phyloP scores from a whole-genome alignment of 176 grass and related monocot species.

The Paspalum notatum region DNA sequence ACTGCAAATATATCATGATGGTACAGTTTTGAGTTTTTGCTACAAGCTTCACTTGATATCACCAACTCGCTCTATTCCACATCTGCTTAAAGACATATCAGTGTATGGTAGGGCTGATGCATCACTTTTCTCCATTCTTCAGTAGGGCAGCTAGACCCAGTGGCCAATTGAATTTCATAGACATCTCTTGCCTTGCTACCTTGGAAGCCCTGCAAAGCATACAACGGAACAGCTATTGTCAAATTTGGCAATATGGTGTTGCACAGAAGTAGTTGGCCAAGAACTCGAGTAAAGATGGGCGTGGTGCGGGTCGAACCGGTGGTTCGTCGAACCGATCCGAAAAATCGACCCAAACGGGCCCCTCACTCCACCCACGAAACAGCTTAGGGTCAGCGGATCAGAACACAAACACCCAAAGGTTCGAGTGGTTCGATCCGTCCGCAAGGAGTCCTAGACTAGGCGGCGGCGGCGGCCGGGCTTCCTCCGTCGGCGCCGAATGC shows the following conservation, averaged over 20 bases:
- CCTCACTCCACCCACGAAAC: no score
- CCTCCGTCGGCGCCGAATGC: no score
- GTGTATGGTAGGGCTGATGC: neutral
- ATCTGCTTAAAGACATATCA: neutral
- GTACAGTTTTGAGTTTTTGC: neutral
- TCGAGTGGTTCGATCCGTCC: no score
- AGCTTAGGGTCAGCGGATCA: no score
- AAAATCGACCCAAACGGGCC: no score
- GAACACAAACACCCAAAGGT: no score
- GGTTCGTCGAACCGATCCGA: no score
- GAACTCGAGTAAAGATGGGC: no score
- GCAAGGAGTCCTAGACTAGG: no score
- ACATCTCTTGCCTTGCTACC: conserved; percentile 47
- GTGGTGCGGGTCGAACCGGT: no score
- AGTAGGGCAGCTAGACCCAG: conserved; percentile 73
- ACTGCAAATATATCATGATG: neutral
- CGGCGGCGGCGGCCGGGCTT: no score
- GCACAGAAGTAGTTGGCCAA: neutral
- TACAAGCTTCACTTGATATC: conserved; percentile 35
- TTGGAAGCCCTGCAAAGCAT: conserved; percentile 67
- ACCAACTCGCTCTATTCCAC: neutral
- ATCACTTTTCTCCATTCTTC: conserved; percentile 62
- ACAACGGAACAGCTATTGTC: neutral
- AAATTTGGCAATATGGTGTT: conserved; percentile 11
- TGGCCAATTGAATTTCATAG: conserved; percentile 62